These are phyloP conservation scores for Tolypocladium ophioglossoides DNA, from an alignment of 2,329 filamentous ascomycete species.

Conservation along the genomic window DNA sequence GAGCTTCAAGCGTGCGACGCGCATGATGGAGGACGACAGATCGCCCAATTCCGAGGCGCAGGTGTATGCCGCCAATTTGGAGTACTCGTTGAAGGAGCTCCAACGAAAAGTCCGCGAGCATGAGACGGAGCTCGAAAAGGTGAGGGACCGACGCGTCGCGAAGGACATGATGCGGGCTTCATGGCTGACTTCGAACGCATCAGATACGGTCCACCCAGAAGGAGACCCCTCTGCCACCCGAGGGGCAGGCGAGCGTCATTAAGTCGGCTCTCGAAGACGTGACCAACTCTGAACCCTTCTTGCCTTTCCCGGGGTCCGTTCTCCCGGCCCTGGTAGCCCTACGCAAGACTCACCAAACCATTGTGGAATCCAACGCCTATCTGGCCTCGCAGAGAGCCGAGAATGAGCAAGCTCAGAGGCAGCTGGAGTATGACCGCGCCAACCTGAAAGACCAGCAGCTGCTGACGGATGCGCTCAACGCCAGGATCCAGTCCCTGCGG, in stretches of 20 bases:
- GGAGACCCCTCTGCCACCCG: constrained; percentile 14
- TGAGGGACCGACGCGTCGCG: constrained; percentile 11
- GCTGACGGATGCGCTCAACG: constrained; percentile 41
- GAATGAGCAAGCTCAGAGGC: constrained; percentile 31
- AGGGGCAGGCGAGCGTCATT: constrained; percentile 33
- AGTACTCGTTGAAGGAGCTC: constrained; percentile 58
- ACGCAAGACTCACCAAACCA: constrained; percentile 53
- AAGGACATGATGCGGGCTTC: too few species aligned
- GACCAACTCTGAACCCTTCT: constrained; percentile 48
- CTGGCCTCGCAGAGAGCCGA: constrained; percentile 34
- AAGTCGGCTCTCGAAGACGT: constrained; percentile 57
- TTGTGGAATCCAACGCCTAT: constrained; percentile 52
- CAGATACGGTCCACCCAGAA: constrained; percentile 17
- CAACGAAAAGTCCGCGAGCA: constrained; percentile 46
- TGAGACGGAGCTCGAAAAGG: constrained; percentile 37
- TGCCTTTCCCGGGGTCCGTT: constrained; percentile 57
- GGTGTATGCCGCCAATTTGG: constrained; percentile 38
- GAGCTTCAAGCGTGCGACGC: background rate
- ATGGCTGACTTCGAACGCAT: background rate
- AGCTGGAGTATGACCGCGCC: constrained; percentile 39
- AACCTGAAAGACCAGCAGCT: constrained; percentile 43
- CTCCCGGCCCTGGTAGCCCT: constrained; percentile 63
- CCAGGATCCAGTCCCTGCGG: constrained; percentile 49
- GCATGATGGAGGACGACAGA: constrained; percentile 16
- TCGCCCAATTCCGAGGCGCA: constrained; percentile 15